Evolutionary conservation across 106 monocot species (phyloP), one percentile per base, ranked within the genome.

Genomic region (Phalaenopsis equestris): DNA sequence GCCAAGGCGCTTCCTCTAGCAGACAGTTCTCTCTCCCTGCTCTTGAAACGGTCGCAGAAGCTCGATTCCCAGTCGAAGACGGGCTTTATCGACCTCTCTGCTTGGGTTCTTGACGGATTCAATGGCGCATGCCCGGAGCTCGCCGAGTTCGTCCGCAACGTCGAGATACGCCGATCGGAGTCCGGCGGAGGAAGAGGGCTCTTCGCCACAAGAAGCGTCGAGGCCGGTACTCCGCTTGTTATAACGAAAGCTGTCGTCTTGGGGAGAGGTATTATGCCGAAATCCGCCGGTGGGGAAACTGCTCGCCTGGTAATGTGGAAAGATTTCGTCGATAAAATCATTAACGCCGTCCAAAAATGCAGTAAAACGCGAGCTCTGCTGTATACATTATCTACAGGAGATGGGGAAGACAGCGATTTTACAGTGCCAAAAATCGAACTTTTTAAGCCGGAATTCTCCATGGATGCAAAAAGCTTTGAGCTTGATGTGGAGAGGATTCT

Each of bases 291-390:
- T 43, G 64, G 79, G 8, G 78, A 74, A 7, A 68, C 84, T 18
- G 88, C 83, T 2, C 84, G 87, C 49, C 82, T 98, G 81, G 92
- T 88, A 48, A 84, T 98, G 90, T 98, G 97, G 97, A 98, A 98
- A 83, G 89, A 89, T 75, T 87, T 98, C 42, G 92, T 98, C 23
- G 90, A 88, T 43, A 83, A 80, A 82, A 72, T 98, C 19, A 82
- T 98, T 42, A 79, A 88, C 39, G 80, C 64, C 10, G 84, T 80
- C 1, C 80, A 81, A 42, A 92, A 88, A 37, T 88, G 87, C 73
- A 49, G 74, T 6, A 86, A 84, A 42, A 89, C 89, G 0, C 85
- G 86, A 2, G 46, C 55, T 41, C 72, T 90, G 46, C 82, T 98
- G 64, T 85, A 92, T 85, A 75, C 84, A 36, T 49, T 98, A 41